Evolutionary conservation across 78 protist genomes (phyloP).

Genomic region (Dictyostelium intermedium): DNA sequence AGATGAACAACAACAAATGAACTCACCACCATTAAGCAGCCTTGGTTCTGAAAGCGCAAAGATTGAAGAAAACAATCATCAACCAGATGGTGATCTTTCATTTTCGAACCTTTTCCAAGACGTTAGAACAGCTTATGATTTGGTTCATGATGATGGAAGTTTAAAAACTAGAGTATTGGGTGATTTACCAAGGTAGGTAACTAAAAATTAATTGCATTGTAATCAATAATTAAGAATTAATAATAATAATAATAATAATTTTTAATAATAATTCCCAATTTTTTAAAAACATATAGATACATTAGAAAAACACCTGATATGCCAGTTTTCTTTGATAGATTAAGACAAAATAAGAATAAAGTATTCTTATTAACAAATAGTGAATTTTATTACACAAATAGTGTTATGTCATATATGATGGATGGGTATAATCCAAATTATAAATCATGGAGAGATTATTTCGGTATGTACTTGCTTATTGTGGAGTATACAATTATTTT

Average conservation of each 20-base stretch:
- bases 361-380: constrained; percentile 77
- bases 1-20: constrained; percentile 74
- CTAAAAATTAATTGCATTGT: background rate
- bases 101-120: constrained; percentile 75
- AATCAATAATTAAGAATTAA: too few relatives aligned
- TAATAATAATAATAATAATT: too few relatives aligned
- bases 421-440: constrained; percentile 32
- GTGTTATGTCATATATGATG: constrained; percentile 80
- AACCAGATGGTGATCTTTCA: constrained; percentile 37
- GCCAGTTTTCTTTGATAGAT: constrained; percentile 67
- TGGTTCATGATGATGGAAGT: constrained; percentile 75
- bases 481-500: too few relatives aligned
- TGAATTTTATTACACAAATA: constrained; percentile 74
- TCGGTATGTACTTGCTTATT: background rate
- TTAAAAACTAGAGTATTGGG: constrained; percentile 70
- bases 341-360: constrained; percentile 61
- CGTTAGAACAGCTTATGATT: constrained; percentile 70
- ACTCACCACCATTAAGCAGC: constrained; percentile 49
- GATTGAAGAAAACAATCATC: background rate
- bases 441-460: constrained; percentile 78
- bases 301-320: constrained; percentile 69
- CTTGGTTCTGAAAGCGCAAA: background rate
- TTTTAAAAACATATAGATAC: constrained; percentile 29
- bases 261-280: background rate
- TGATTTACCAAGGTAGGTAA: constrained; percentile 68